Conservation (phyloP, 768 basidiomycete genomes). For the Hypholoma fasciculare region DNA sequence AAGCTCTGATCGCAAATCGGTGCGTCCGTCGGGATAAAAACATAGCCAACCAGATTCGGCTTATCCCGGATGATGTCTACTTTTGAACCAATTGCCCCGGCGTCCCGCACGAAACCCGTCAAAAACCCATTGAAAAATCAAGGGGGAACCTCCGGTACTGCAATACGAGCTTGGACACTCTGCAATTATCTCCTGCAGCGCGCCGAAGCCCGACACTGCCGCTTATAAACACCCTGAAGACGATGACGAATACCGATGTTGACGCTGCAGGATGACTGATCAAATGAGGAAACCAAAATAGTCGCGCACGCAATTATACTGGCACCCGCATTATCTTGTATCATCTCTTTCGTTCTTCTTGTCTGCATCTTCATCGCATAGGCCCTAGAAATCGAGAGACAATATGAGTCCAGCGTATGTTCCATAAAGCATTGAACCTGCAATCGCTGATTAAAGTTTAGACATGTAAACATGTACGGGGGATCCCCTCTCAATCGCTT, state of each 20-base stretch:
- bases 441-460: slow-evolving; percentile 7
- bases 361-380: neutral
- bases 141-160: neutral
- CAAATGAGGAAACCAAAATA: neutral
- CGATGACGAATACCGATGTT: slow-evolving; percentile 6
- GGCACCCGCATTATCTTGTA: neutral
- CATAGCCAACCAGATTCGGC: too few relatives aligned
- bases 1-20: too few relatives aligned
- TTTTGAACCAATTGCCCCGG: too few relatives aligned
- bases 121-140: too few relatives aligned
- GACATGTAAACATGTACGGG: slow-evolving; percentile 40
- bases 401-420: slow-evolving; percentile 21
- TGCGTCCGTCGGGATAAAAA: too few relatives aligned
- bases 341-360: neutral
- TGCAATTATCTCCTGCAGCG: neutral
- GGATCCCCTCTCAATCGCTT: slow-evolving; percentile 81
- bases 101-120: too few relatives aligned
- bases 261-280: neutral
- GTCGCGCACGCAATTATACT: neutral
- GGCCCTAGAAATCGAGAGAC: neutral
- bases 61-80: too few relatives aligned
- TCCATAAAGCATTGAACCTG: neutral
- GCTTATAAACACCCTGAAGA: neutral
- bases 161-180: neutral
- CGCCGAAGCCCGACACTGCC: neutral